Evolutionary conservation across 2,329 filamentous ascomycete species (phyloP).

Genomic region (Thermomyces lanuginosus): DNA sequence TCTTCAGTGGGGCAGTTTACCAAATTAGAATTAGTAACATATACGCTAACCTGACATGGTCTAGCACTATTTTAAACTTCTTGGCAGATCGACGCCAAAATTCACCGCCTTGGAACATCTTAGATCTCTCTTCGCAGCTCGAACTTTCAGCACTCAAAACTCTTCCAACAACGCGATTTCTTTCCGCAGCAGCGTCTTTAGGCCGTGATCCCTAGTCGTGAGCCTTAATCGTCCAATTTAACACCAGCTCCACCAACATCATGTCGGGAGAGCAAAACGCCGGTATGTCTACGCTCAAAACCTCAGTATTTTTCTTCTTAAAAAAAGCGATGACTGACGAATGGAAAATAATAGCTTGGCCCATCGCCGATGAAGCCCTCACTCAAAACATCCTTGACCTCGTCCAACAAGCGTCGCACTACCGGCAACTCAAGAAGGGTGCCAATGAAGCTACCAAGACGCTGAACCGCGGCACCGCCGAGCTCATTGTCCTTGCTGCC

Average conservation of each 20-base stretch:
- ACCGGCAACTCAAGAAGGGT: conserved; percentile 69
- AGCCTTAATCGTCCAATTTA: conserved; percentile 17
- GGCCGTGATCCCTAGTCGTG: conserved; percentile 25
- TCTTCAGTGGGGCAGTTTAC: no score
- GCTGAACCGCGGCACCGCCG: conserved; percentile 75
- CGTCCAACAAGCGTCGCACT: conserved; percentile 50
- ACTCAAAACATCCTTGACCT: conserved; percentile 71
- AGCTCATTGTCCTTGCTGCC: conserved; percentile 76
- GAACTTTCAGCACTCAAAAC: no score
- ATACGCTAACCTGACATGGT: no score
- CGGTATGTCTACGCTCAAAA: conserved; percentile 9
- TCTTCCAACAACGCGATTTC: no score
- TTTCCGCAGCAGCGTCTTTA: no score
- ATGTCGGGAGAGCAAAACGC: conserved; percentile 19
- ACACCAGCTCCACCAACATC: conserved; percentile 9
- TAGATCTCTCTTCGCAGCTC: no score
- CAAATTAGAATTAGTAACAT: no score
- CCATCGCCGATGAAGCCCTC: conserved; percentile 55
- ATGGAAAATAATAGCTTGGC: conserved; percentile 39
- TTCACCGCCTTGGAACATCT: no score
- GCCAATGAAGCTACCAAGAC: conserved; percentile 80
- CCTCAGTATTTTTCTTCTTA: conserved; percentile 1
- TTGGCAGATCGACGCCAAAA: no score
- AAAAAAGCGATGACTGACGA: not conserved
- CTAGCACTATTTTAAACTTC: no score